A percentile compares a stretch with the other conserved stretches of the same genome.
phyloP scores from a whole-genome alignment of 306 rosid genomes.

The Rosa chinensis region DNA sequence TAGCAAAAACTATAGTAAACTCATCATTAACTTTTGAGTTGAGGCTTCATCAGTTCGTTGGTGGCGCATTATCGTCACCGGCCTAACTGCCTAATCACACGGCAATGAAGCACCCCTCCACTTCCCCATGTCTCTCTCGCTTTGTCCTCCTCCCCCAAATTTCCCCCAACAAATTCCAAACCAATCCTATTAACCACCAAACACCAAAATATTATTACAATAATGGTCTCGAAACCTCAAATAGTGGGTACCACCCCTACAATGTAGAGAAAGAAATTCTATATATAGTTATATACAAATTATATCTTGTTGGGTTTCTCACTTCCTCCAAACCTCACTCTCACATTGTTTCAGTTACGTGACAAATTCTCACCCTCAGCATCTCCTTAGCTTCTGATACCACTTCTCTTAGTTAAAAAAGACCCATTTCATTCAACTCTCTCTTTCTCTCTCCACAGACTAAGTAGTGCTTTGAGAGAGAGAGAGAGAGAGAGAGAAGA shows the following conservation, averaged over 20 bases:
- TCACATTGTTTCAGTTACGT: conserved; percentile 28
- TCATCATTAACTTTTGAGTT: background rate
- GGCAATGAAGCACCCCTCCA: background rate
- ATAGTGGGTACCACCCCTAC: background rate
- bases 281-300: no score
- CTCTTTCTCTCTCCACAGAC: conserved; percentile 3
- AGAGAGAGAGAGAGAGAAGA: background rate
- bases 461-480: background rate
- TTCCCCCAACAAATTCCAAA: conserved; percentile 3
- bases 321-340: background rate
- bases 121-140: background rate
- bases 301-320: background rate
- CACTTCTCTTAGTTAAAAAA: background rate
- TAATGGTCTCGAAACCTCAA: background rate
- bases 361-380: conserved; percentile 56
- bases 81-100: background rate
- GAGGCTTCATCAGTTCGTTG: background rate
- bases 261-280: no score
- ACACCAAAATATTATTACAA: background rate
- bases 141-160: background rate
- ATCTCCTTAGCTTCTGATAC: conserved; percentile 61
- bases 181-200: background rate
- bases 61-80: conserved; percentile 2
- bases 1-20: background rate
- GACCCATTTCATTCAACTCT: conserved; percentile 3